Conservation (phyloP, 176 grass and related monocot species). For the Luzula sylvatica region DNA sequence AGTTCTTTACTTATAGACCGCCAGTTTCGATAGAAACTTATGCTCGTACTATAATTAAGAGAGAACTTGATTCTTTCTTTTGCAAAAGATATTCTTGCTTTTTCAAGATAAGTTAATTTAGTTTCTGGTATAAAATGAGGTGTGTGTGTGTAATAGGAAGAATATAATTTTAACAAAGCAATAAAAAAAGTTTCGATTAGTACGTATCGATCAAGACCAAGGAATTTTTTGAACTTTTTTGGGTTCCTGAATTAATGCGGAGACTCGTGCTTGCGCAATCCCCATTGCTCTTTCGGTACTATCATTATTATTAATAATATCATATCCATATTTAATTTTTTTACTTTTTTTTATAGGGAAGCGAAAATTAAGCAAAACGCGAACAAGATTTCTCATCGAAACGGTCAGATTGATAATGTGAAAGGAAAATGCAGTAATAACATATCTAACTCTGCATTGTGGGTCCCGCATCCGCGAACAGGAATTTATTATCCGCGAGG, state of each 20-base stretch:
- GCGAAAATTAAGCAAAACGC: background rate
- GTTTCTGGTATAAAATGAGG: conserved; percentile 11
- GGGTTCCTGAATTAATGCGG: conserved; percentile 12
- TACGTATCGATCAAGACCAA: background rate
- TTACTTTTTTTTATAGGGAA: background rate
- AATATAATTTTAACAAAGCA: background rate
- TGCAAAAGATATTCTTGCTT: no score
- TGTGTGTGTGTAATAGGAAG: background rate
- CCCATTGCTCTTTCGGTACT: conserved; percentile 16
- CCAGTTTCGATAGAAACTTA: no score
- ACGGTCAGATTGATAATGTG: background rate
- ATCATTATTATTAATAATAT: background rate
- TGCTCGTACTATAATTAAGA: no score
- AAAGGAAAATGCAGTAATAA: conserved; percentile 4
- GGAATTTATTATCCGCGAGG: conserved; percentile 92
- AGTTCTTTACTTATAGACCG: no score
- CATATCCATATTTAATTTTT: background rate
- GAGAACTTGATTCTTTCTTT: no score
- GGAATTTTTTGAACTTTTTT: background rate
- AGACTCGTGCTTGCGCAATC: conserved; percentile 5
- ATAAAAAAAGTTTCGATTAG: background rate
- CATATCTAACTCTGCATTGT: conserved; percentile 24
- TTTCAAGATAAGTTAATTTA: no score
- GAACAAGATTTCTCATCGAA: conserved; percentile 8
- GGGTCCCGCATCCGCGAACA: conserved; percentile 83